These are phyloP conservation scores for Galerina marginata DNA, from an alignment of 768 basidiomycete species.

Conservation along the genomic window DNA sequence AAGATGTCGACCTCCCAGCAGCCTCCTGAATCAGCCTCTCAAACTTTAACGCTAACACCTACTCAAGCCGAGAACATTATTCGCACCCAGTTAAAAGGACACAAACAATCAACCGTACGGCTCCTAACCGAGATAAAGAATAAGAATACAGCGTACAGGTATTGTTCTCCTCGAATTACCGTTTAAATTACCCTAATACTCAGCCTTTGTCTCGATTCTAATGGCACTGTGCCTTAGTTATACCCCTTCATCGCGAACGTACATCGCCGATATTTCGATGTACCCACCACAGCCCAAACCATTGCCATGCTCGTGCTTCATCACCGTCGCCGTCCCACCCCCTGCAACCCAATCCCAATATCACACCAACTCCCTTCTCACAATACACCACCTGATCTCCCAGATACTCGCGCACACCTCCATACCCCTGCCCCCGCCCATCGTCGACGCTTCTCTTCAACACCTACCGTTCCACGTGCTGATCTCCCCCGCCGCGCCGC, in stretches of 20 bases:
- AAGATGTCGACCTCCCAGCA: too few relatives aligned
- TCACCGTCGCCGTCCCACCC: constrained; percentile 12
- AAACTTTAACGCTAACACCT: too few relatives aligned
- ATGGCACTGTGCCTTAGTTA: constrained; percentile 16
- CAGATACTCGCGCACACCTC: constrained; percentile 49
- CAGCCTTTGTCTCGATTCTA: too few relatives aligned
- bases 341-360: constrained; percentile 21
- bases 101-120: too few relatives aligned
- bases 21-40: too few relatives aligned
- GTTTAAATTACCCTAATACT: too few relatives aligned
- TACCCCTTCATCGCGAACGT: constrained; percentile 24
- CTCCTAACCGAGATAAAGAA: too few relatives aligned
- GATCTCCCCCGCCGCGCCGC: constrained; percentile 49
- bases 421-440: constrained; percentile 54
- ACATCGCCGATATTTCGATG: constrained; percentile 26
- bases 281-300: background rate
- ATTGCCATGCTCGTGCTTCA: constrained; percentile 18
- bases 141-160: too few relatives aligned
- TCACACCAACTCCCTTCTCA: constrained; percentile 42
- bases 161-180: too few relatives aligned
- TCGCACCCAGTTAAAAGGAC: too few relatives aligned
- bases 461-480: constrained; percentile 57
- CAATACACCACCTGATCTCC: constrained; percentile 44
- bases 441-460: constrained; percentile 52
- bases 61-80: too few relatives aligned